A percentile compares a stretch with the other conserved stretches of the same genome.
Evolutionary conservation across 208 protist genomes (phyloP).

Genomic region (Wallacemonas rigidus): DNA sequence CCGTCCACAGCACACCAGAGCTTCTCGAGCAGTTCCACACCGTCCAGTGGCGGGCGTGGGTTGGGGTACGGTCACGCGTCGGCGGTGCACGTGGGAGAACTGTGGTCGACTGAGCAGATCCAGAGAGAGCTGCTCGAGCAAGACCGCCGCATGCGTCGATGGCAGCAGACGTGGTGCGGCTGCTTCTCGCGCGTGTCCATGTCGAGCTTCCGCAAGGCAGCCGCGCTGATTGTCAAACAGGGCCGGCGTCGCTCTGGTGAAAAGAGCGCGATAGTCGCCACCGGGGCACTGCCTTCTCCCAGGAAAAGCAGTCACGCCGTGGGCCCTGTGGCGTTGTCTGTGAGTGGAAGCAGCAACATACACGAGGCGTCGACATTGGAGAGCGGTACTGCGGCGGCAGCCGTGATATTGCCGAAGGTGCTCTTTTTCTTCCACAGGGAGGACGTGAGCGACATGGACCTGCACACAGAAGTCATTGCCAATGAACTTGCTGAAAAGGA

Average conservation of each 20-base stretch:
- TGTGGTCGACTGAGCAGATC: constrained; percentile 35
- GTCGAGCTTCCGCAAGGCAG: constrained; percentile 3
- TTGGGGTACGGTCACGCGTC: neutral
- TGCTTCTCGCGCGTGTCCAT: constrained; percentile 22
- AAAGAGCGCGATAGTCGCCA: neutral
- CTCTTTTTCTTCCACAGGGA: constrained; percentile 66
- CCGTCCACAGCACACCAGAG: constrained; percentile 5
- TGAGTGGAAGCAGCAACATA: neutral
- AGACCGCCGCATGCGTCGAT: constrained; percentile 39
- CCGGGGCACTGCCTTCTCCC: neutral
- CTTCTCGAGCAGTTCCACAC: constrained; percentile 1
- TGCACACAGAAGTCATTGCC: constrained; percentile 1
- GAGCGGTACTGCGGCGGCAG: neutral
- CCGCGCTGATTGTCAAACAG: neutral
- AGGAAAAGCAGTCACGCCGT: constrained; percentile 22
- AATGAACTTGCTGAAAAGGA: neutral
- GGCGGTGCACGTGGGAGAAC: constrained; percentile 11
- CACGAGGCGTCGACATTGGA: neutral
- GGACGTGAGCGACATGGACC: constrained; percentile 38
- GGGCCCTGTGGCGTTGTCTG: neutral
- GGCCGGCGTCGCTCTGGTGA: constrained; percentile 13
- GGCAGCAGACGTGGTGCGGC: constrained; percentile 38
- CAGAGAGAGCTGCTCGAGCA: constrained; percentile 50
- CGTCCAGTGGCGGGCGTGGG: neutral
- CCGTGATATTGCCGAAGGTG: constrained; percentile 52